Base-by-base conservation (phyloP, 345 rosid genomes). In the Leavenworthia alabamica region DNA sequence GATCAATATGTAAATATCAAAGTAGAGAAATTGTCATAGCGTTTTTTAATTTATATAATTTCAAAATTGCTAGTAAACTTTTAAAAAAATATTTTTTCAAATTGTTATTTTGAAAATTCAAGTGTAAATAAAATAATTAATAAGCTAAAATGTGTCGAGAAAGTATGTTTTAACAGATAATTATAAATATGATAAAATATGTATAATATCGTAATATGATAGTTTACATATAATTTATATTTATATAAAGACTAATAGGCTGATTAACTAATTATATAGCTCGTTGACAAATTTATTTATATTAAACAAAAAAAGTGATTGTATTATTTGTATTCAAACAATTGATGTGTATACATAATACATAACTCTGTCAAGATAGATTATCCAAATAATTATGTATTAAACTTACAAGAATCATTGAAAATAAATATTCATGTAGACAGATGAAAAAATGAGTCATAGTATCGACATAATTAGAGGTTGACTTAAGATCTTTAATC, bases 381-480 rank as follows among this genome's bases (percentile, higher is more conserved):
- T 12, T 31, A 7, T 1, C 0, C 0, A 0, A 5, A 22, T 10
- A n/a, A n/a, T n/a, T 0, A 15, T 0, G 43, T 33, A 0, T 24
- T 22, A 7, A 4, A 40, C 0, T n/a, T n/a, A n/a, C n/a, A n/a
- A n/a, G n/a, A n/a, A n/a, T n/a, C n/a, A n/a, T n/a, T n/a, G n/a
- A n/a, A n/a, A n/a, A n/a, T n/a, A n/a, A n/a, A n/a, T n/a, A n/a
- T 29, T 49, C 48, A 43, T 24, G 10, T 61, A 36, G 13, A n/a
- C n/a, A 54, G 36, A 55, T 53, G 52, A 28, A 45, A 32, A 42
- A 15, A 32, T 56, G 69, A 15, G 19, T 27, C 47, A 71, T 23
- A 58, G 2, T 64, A 63, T 64, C 70, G 70, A 71, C 75, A 71
- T 57, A 47, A 2, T 71, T 48, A 56, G 54, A 41, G 26, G 47